phyloP scores from a whole-genome alignment of 495 filamentous ascomycete genomes.

The Parmelia sp. region DNA sequence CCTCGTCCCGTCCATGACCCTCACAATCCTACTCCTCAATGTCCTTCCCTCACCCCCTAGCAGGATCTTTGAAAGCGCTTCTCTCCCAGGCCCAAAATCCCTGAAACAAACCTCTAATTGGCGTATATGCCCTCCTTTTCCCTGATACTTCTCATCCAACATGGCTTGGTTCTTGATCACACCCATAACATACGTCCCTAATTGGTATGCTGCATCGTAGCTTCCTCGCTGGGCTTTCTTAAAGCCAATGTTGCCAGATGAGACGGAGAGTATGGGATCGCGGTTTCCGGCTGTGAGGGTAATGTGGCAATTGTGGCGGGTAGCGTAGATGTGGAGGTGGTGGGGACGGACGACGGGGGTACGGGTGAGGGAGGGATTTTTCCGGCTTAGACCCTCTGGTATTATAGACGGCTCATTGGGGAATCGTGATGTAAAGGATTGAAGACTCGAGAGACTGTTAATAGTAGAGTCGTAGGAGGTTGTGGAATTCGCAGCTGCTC shows the following conservation, averaged over 20 bases:
- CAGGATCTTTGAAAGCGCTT: constrained; percentile 82
- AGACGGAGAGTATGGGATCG: constrained; percentile 65
- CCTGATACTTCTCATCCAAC: constrained; percentile 31
- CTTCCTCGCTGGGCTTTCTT: constrained; percentile 66
- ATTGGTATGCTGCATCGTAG: constrained; percentile 92
- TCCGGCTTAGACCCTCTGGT: not conserved
- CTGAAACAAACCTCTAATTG: constrained; percentile 68
- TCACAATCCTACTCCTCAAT: constrained; percentile 61
- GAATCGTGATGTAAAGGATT: not conserved
- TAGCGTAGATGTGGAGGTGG: constrained; percentile 78
- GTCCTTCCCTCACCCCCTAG: constrained; percentile 74
- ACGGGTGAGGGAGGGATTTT: constrained; percentile 25
- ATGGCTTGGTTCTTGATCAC: constrained; percentile 74
- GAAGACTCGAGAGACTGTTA: not conserved
- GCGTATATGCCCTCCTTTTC: constrained; percentile 28
- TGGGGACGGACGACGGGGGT: constrained; percentile 49
- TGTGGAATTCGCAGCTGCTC: constrained; percentile 11
- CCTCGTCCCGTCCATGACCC: constrained; percentile 75
- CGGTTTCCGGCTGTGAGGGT: constrained; percentile 78
- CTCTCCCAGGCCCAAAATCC: constrained; percentile 77
- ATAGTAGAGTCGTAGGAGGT: not conserved
- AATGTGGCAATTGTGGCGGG: constrained; percentile 90
- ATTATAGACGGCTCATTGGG: not conserved
- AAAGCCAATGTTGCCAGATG: constrained; percentile 80
- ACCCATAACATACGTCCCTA: constrained; percentile 68